Evolutionary conservation across 176 grass and related monocot genomes (phyloP).

Genomic region (Puya raimondii): DNA sequence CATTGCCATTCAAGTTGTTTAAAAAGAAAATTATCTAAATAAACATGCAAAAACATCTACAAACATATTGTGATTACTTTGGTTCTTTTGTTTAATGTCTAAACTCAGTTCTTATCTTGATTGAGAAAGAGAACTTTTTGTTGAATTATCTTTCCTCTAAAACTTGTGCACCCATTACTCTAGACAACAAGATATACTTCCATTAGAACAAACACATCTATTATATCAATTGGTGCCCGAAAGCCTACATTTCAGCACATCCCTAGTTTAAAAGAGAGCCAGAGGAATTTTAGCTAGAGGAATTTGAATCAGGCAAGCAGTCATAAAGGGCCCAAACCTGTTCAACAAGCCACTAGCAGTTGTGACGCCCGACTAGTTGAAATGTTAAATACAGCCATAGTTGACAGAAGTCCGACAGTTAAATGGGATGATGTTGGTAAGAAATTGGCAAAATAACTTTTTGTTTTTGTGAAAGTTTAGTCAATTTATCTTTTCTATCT

Average conservation of each 20-base stretch:
- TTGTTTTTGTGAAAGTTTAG: neutral
- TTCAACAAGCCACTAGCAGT: constrained; percentile 34
- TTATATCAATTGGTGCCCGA: too few species aligned
- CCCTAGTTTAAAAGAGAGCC: too few species aligned
- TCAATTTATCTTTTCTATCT: constrained; percentile 10
- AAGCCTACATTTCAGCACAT: too few species aligned
- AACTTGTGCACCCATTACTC: neutral
- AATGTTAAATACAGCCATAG: constrained; percentile 89
- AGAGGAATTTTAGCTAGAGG: too few species aligned
- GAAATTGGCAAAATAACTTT: constrained; percentile 8
- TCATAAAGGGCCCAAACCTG: constrained; percentile 26
- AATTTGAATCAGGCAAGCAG: constrained; percentile 24
- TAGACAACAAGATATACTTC: constrained; percentile 32
- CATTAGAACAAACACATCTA: constrained; percentile 18
- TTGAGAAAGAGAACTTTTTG: neutral
- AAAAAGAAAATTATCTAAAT: too few species aligned
- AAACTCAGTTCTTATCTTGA: neutral
- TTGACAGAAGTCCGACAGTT: constrained; percentile 85
- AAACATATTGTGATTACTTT: too few species aligned
- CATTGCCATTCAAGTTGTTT: too few species aligned
- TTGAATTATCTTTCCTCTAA: neutral
- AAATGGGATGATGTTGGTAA: constrained; percentile 97
- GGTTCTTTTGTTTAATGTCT: too few species aligned
- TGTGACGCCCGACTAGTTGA: constrained; percentile 60
- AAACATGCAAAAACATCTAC: too few species aligned